These are phyloP conservation scores for Triticum aestivum DNA, from an alignment of 176 grass and related monocot genomes.

Conservation along the genomic window IWGSC_CS_RefSeq_v2.1 NC_057812.1:216507578-216508077, in stretches of 20 bases:
- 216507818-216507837: constrained; percentile 54
- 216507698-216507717: neutral
- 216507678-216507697: constrained; percentile 9
- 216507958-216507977: no score
- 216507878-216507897: neutral
- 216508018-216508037: constrained; percentile 18
- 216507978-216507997: neutral
- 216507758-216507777: constrained; percentile 1
- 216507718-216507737: constrained; percentile 39
- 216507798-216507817: neutral
- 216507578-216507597: constrained; percentile 16
- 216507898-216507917: neutral
- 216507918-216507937: neutral
- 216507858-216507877: neutral
- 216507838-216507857: constrained; percentile 30
- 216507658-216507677: neutral
- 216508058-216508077: neutral
- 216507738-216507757: neutral
- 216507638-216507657: constrained; percentile 52
- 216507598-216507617: constrained; percentile 42
- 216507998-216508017: neutral
- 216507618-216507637: constrained; percentile 56
- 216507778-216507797: neutral
- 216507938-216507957: neutral
- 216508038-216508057: neutral